Evolutionary conservation across 2,329 filamentous ascomycete genomes (phyloP).

Genomic region (Knufia fluminis): DNA sequence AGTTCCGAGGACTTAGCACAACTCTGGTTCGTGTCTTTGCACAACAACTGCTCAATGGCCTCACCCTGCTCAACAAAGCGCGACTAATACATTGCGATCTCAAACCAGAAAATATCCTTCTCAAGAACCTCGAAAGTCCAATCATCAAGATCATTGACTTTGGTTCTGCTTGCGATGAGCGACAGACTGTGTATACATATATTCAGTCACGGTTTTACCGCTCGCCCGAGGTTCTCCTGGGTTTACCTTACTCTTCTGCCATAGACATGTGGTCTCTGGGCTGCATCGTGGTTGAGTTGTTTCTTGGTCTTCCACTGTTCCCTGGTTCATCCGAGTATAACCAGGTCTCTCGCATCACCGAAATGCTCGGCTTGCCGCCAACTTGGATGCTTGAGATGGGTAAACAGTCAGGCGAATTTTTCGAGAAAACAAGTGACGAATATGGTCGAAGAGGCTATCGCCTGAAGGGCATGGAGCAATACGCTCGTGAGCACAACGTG

Average conservation of each 20-base stretch:
- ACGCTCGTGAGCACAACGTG: conserved; percentile 85
- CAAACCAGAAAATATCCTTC: conserved; percentile 93
- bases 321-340: conserved; percentile 98
- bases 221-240: conserved; percentile 91
- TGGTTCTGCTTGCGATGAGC: conserved; percentile 93
- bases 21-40: conserved; percentile 95
- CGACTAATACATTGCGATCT: conserved; percentile 95
- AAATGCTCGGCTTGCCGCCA: conserved; percentile 93
- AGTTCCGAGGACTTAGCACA: conserved; percentile 93
- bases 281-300: conserved; percentile 95
- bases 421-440: conserved; percentile 85
- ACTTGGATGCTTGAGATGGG: conserved; percentile 99
- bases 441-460: conserved; percentile 85
- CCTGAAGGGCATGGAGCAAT: conserved; percentile 95
- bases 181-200: conserved; percentile 97
- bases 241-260: conserved; percentile 90
- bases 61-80: conserved; percentile 89
- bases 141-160: conserved; percentile 99
- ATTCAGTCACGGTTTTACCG: conserved; percentile 98
- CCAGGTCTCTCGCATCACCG: conserved; percentile 90
- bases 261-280: conserved; percentile 99
- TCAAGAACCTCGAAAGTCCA: conserved; percentile 96
- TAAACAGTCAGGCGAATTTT: conserved; percentile 95
- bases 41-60: conserved; percentile 86
- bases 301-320: conserved; percentile 87